These are phyloP conservation scores for Danielia oregonensis DNA, from an alignment of 805 yeast species.

Conservation along the genomic window DNA sequence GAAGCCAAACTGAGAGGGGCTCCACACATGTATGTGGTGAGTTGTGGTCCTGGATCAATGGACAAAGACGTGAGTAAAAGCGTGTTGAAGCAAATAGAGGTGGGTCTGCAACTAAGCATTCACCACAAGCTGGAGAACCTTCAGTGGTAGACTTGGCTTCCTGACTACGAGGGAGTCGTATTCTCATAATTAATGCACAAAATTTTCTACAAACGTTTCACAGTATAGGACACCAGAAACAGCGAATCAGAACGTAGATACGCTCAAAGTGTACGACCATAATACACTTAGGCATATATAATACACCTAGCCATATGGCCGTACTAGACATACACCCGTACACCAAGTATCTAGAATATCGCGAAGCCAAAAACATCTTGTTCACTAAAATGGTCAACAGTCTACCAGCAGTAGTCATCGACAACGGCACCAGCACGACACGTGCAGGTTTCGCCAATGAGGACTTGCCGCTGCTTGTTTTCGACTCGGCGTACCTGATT, in stretches of 20 bases:
- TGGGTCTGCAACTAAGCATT: conserved; percentile 8
- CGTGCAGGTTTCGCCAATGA: conserved; percentile 69
- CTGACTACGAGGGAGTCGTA: too few species aligned
- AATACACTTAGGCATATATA: too few species aligned
- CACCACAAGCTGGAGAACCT: conserved; percentile 10
- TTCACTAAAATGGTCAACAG: conserved; percentile 25
- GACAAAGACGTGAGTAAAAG: conserved; percentile 9
- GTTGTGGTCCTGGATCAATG: conserved; percentile 15
- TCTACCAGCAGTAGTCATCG: conserved; percentile 65
- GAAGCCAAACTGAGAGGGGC: conserved; percentile 1
- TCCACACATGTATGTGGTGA: conserved; percentile 8
- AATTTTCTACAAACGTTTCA: too few species aligned
- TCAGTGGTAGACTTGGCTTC: conserved; percentile 10
- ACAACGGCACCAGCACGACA: conserved; percentile 60
- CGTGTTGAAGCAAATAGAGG: conserved; percentile 6
- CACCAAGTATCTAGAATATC: conserved; percentile 1
- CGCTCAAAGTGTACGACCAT: too few species aligned
- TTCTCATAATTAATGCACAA: too few species aligned
- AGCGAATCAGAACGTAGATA: too few species aligned
- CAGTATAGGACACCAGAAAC: too few species aligned
- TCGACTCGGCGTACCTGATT: conserved; percentile 54
- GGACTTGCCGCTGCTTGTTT: conserved; percentile 56
- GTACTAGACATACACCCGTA: conserved; percentile 6
- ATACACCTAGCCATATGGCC: too few species aligned
- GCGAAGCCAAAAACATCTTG: conserved; percentile 1